A percentile compares a stretch with the other conserved stretches of the same genome.
Conservation (phyloP, 768 basidiomycete species). For the Daedalea quercina region DNA sequence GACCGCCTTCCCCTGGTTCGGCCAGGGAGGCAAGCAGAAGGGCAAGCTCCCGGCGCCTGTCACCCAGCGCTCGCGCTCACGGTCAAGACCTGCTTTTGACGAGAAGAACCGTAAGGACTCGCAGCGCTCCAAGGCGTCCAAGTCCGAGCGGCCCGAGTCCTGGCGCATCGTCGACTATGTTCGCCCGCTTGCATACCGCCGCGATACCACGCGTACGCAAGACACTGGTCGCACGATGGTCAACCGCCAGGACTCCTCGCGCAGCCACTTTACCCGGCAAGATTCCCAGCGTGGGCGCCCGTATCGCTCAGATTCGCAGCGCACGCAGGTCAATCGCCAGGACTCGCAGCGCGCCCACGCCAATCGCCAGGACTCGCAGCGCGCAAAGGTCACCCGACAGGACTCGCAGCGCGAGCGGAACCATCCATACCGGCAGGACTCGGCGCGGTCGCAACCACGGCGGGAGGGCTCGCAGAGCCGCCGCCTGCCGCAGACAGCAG, state of each 20-base stretch:
- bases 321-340: slow-evolving; percentile 9
- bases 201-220: slow-evolving; percentile 10
- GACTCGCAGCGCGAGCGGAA: slow-evolving; percentile 1
- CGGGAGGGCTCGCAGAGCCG: slow-evolving; percentile 7
- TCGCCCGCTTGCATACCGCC: slow-evolving; percentile 11
- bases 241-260: background rate
- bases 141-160: slow-evolving; percentile 4
- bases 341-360: slow-evolving; percentile 11
- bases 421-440: background rate
- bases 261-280: slow-evolving; percentile 3
- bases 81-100: slow-evolving; percentile 21
- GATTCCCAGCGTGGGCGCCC: slow-evolving; percentile 4
- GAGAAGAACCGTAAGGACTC: slow-evolving; percentile 14
- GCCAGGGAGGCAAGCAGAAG: slow-evolving; percentile 20
- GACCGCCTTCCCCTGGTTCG: slow-evolving; percentile 70
- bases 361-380: slow-evolving; percentile 12
- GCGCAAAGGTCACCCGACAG: slow-evolving; percentile 4
- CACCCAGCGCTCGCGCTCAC: slow-evolving; percentile 24
- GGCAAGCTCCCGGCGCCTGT: slow-evolving; percentile 38
- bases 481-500: background rate
- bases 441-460: slow-evolving; percentile 3
- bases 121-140: slow-evolving; percentile 7
- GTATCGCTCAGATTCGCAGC: slow-evolving; percentile 8
- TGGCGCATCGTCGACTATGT: slow-evolving; percentile 12
- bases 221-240: slow-evolving; percentile 4